Percentiles rank a stretch among this genome's conserved stretches.
These are phyloP conservation scores for Tulasnella sp. DNA, from an alignment of 768 basidiomycete genomes.

Conservation along the genomic window DNA sequence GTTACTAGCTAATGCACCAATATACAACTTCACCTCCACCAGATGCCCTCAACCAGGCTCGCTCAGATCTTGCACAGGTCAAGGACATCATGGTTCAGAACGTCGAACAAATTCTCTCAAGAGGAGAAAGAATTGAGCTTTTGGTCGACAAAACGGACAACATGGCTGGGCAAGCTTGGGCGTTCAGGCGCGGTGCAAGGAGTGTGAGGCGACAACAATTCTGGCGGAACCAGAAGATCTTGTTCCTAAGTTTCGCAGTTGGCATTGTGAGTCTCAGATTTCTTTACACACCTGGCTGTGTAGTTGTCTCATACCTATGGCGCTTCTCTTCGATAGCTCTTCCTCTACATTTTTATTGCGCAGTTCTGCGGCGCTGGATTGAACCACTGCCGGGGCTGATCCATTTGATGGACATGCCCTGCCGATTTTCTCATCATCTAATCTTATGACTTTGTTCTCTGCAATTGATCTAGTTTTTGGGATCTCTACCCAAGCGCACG, in stretches of 20 bases:
- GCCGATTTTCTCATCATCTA: not conserved
- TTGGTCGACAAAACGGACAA: slow-evolving; percentile 95
- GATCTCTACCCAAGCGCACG: too few species aligned
- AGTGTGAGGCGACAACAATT: slow-evolving; percentile 78
- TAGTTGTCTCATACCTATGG: not conserved
- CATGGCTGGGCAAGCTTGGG: slow-evolving; percentile 88
- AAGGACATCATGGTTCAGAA: slow-evolving; percentile 99
- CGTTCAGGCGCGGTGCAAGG: slow-evolving; percentile 81
- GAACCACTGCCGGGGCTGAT: slow-evolving; percentile 41
- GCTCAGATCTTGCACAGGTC: slow-evolving; percentile 64
- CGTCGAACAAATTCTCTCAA: slow-evolving; percentile 87
- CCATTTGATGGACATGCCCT: not conserved
- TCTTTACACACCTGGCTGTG: not conserved
- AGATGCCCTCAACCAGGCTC: slow-evolving; percentile 85
- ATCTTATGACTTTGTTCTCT: too few species aligned
- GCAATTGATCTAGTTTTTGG: too few species aligned
- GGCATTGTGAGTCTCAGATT: slow-evolving; percentile 47
- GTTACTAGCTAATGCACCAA: slow-evolving; percentile 56
- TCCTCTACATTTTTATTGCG: slow-evolving; percentile 74
- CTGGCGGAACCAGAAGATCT: slow-evolving; percentile 70
- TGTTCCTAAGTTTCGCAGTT: slow-evolving; percentile 60
- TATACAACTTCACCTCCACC: slow-evolving; percentile 82
- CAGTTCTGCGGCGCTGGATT: slow-evolving; percentile 82
- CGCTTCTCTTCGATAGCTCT: slow-evolving; percentile 34
- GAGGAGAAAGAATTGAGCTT: slow-evolving; percentile 92